These are phyloP conservation scores for Cystobasidium onofrii DNA, from an alignment of 768 basidiomycete genomes.

Conservation along the genomic window DNA sequence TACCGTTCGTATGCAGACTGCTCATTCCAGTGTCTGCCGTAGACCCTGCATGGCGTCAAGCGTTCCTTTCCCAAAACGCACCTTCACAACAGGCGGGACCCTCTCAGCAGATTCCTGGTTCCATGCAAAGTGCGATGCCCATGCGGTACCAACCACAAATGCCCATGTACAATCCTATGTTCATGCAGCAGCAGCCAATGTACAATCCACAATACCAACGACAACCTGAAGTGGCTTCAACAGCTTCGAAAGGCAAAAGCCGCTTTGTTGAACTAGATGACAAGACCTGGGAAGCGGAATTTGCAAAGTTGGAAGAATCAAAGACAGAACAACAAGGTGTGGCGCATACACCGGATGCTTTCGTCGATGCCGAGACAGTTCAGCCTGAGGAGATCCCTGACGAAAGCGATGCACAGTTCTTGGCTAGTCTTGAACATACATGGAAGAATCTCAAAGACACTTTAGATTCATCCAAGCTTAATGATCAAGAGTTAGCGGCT, in stretches of 20 bases:
- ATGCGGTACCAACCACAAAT: background rate
- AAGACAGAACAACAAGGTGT: conserved; percentile 11
- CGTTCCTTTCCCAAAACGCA: background rate
- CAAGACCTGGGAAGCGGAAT: conserved; percentile 41
- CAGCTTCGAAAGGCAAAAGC: conserved; percentile 61
- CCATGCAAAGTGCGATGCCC: background rate
- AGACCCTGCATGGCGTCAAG: conserved; percentile 18
- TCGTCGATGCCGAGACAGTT: background rate
- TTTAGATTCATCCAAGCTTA: conserved; percentile 2
- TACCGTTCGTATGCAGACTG: background rate
- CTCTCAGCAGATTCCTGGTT: background rate
- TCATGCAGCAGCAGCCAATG: background rate
- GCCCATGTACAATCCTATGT: conserved; percentile 13
- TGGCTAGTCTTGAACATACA: conserved; percentile 38
- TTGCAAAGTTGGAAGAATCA: conserved; percentile 29
- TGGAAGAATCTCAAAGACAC: conserved; percentile 36
- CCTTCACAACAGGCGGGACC: background rate
- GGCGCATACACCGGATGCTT: background rate
- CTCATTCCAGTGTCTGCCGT: background rate
- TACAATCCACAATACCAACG: background rate
- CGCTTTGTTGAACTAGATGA: conserved; percentile 46
- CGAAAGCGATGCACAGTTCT: conserved; percentile 35
- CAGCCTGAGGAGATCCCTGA: background rate
- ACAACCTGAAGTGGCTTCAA: conserved; percentile 9
- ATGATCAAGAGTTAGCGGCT: conserved; percentile 37